Conservation (phyloP, 2,329 filamentous ascomycete species). For the Alternaria postmessia region DNA sequence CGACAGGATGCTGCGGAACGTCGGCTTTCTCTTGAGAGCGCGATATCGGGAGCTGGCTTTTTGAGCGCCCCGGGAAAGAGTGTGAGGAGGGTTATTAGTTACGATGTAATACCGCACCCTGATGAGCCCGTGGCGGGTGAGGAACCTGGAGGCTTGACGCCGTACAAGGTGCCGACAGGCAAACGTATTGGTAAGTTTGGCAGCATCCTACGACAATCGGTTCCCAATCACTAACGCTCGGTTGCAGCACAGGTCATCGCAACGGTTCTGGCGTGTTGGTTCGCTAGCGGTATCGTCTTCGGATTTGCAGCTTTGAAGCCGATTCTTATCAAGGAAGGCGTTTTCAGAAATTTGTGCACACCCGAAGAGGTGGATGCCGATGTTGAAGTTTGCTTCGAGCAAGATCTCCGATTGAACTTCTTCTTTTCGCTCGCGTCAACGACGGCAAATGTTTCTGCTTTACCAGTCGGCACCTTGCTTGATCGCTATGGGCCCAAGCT, state of each 20-base stretch:
- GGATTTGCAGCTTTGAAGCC: constrained; percentile 53
- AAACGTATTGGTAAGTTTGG: constrained; percentile 44
- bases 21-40: constrained; percentile 43
- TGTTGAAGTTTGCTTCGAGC: constrained; percentile 50
- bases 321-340: constrained; percentile 50
- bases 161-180: constrained; percentile 58
- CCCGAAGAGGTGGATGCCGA: constrained; percentile 43
- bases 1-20: constrained; percentile 41
- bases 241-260: constrained; percentile 44
- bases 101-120: constrained; percentile 57
- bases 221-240: constrained; percentile 15
- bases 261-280: constrained; percentile 50
- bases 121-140: constrained; percentile 46
- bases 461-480: constrained; percentile 48
- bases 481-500: constrained; percentile 49
- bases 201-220: constrained; percentile 19
- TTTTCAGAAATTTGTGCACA: constrained; percentile 49
- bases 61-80: constrained; percentile 35
- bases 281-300: constrained; percentile 53
- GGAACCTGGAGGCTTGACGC: constrained; percentile 55
- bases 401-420: constrained; percentile 51
- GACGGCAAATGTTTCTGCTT: constrained; percentile 50
- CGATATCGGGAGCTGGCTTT: constrained; percentile 31
- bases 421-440: constrained; percentile 51
- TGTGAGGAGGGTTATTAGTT: constrained; percentile 55